phyloP scores from a whole-genome alignment of 1,284 basidiomycete species.

The Ganoderma sp. region DNA sequence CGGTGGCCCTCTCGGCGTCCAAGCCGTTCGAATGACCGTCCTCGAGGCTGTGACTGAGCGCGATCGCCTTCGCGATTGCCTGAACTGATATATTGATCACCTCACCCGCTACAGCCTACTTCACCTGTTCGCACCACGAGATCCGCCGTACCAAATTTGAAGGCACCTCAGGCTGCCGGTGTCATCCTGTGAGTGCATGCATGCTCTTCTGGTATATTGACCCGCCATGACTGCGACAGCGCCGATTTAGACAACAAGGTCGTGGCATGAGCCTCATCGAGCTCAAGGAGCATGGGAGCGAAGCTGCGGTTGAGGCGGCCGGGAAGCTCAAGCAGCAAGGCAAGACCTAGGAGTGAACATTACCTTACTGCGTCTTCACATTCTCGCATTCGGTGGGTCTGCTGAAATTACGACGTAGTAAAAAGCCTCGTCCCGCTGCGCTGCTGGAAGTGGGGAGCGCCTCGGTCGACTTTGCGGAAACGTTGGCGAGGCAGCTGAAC shows the following conservation, averaged over 20 bases:
- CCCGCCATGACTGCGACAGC: slow-evolving; percentile 44
- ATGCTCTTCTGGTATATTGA: not conserved
- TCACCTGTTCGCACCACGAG: slow-evolving; percentile 96
- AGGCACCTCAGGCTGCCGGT: slow-evolving; percentile 97
- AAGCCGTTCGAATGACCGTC: too few relatives aligned
- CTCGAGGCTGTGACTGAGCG: too few relatives aligned
- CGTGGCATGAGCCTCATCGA: slow-evolving; percentile 95
- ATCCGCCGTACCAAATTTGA: slow-evolving; percentile 63
- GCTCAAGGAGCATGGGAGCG: slow-evolving; percentile 90
- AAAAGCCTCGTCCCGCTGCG: too few relatives aligned
- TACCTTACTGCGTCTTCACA: not conserved
- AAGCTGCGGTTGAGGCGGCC: slow-evolving; percentile 91
- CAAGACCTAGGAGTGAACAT: slow-evolving; percentile 91
- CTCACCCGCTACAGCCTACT: slow-evolving; percentile 82
- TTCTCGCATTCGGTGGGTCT: not conserved
- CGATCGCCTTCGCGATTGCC: too few relatives aligned
- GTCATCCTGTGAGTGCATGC: slow-evolving; percentile 88
- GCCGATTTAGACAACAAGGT: slow-evolving; percentile 98
- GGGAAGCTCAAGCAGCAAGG: slow-evolving; percentile 97
- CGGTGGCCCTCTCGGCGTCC: too few relatives aligned
- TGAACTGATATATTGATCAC: slow-evolving; percentile 39
- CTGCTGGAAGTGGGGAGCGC: too few relatives aligned
- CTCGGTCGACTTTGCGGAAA: too few relatives aligned
- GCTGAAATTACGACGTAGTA: too few relatives aligned
- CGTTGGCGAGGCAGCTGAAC: too few relatives aligned